Evolutionary conservation across 345 rosid genomes (phyloP).

Genomic region (Kernera saxatilis): DNA sequence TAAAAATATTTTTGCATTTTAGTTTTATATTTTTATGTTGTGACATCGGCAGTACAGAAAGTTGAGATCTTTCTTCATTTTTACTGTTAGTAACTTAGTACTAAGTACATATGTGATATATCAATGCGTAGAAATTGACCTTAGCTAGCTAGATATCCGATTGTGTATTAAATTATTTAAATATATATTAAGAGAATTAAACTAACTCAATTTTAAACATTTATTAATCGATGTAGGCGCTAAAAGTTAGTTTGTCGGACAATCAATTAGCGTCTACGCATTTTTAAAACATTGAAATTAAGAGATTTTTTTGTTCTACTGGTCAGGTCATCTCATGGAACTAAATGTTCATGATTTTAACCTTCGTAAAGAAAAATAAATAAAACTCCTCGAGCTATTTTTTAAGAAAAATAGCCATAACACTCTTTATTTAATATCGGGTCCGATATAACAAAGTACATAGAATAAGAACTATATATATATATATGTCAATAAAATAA

Average conservation of each 20-base stretch:
- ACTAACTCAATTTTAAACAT: not conserved
- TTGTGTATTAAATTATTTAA: not conserved
- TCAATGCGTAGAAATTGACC: no score
- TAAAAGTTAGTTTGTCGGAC: not conserved
- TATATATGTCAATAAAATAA: conserved; percentile 1
- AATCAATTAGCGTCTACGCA: not conserved
- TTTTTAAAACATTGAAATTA: not conserved
- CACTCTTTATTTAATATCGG: conserved; percentile 19
- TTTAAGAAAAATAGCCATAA: not conserved
- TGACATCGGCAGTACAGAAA: not conserved
- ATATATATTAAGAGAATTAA: no score
- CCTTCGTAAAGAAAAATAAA: not conserved
- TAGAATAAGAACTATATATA: not conserved
- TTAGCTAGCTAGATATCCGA: no score
- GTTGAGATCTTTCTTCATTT: not conserved
- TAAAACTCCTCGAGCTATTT: not conserved
- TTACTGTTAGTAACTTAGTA: not conserved
- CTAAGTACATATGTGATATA: no score
- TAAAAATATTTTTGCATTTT: not conserved
- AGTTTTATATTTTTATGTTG: not conserved
- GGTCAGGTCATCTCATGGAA: not conserved
- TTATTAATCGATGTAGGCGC: not conserved
- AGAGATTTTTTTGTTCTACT: not conserved
- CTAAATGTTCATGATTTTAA: not conserved
- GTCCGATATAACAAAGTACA: conserved; percentile 1